Evolutionary conservation across 2,329 filamentous ascomycete genomes (phyloP).

Genomic region (Aspergillus fumigatiaffinis): DNA sequence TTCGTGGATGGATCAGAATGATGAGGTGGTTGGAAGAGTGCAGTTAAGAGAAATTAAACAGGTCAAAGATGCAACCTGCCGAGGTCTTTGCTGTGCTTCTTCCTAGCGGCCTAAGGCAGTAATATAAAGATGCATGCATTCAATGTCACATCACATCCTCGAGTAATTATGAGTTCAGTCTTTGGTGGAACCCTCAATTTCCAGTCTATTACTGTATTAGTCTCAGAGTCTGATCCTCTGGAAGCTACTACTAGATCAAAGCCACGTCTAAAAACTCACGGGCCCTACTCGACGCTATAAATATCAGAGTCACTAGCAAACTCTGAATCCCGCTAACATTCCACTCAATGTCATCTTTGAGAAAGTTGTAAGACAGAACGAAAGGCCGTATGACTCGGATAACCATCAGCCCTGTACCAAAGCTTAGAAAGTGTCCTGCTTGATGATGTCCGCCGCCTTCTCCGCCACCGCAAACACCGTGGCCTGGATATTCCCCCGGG

Average conservation of each 20-base stretch:
- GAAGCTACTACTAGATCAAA: neutral
- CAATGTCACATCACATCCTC: neutral
- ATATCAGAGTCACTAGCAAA: neutral
- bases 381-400: neutral
- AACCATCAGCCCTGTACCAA: neutral
- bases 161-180: neutral
- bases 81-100: neutral
- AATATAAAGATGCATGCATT: neutral
- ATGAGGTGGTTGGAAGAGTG: neutral
- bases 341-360: neutral
- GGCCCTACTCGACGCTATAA: neutral
- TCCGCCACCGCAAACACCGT: conserved; percentile 35
- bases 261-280: neutral
- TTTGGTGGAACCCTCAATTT: neutral
- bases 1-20: neutral
- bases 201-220: neutral
- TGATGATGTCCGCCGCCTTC: conserved; percentile 30
- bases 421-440: conserved; percentile 1
- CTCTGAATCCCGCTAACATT: neutral
- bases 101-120: neutral
- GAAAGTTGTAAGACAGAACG: neutral
- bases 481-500: conserved; percentile 35
- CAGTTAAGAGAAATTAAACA: neutral
- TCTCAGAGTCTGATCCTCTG: neutral
- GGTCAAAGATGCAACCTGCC: neutral